Evolutionary conservation across 352 stramenopile genomes (phyloP).

Genomic region (Phytophthora agathidicida): DNA sequence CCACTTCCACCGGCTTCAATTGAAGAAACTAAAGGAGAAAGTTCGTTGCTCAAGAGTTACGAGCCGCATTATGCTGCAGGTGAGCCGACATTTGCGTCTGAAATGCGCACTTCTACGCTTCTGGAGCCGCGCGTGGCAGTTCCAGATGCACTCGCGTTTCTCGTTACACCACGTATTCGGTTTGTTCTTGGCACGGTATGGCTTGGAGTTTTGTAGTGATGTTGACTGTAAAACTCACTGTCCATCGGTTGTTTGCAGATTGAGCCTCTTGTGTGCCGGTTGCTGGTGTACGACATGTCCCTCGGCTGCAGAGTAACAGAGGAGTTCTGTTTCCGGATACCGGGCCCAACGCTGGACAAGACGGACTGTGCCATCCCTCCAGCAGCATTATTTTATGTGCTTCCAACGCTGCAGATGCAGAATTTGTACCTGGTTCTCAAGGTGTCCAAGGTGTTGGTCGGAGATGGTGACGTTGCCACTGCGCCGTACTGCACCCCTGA

Average conservation of each 20-base stretch:
- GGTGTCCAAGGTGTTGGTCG: slow-evolving; percentile 63
- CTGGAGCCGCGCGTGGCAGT: slow-evolving; percentile 54
- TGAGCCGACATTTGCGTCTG: slow-evolving; percentile 55
- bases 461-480: slow-evolving; percentile 58
- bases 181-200: slow-evolving; percentile 62
- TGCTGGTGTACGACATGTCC: slow-evolving; percentile 69
- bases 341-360: slow-evolving; percentile 27
- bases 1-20: slow-evolving; percentile 2
- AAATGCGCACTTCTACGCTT: slow-evolving; percentile 42
- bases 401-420: slow-evolving; percentile 53
- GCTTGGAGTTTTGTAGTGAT: background rate
- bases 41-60: slow-evolving; percentile 68
- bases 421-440: slow-evolving; percentile 72
- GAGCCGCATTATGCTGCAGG: slow-evolving; percentile 51
- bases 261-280: slow-evolving; percentile 62
- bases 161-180: slow-evolving; percentile 47
- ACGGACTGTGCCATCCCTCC: slow-evolving; percentile 8
- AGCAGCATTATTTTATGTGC: slow-evolving; percentile 57
- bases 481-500: slow-evolving; percentile 69
- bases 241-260: slow-evolving; percentile 38
- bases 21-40: slow-evolving; percentile 25
- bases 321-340: slow-evolving; percentile 67
- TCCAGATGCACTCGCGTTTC: slow-evolving; percentile 53
- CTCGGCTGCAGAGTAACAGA: slow-evolving; percentile 62
- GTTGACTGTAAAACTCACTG: no score